Evolutionary conservation across 305 asterid species (phyloP).

Genomic region (Ruellia speciosa): DNA sequence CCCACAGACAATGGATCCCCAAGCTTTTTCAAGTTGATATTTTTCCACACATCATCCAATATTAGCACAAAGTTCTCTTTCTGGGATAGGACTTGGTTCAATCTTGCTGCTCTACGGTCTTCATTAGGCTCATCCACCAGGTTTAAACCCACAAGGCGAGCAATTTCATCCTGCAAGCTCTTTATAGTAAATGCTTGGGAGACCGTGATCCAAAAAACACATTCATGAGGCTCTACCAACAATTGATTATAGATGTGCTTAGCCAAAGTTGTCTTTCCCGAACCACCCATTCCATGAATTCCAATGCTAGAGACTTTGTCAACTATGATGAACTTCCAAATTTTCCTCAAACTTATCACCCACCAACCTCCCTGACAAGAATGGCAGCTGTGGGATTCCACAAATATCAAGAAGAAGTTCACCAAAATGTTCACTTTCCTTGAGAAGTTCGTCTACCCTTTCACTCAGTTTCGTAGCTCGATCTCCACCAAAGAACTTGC

Average conservation of each 20-base stretch:
- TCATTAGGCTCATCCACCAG: background rate
- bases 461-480: background rate
- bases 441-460: background rate
- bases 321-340: background rate
- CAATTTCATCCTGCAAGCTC: background rate
- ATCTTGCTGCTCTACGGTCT: background rate
- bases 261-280: background rate
- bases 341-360: background rate
- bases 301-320: background rate
- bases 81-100: background rate
- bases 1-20: background rate
- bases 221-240: background rate
- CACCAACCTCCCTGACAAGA: background rate
- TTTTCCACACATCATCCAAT: background rate
- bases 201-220: background rate
- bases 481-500: background rate
- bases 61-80: background rate
- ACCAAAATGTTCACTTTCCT: background rate
- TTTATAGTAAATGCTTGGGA: background rate
- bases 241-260: background rate
- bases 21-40: background rate
- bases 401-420: background rate
- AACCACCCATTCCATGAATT: background rate
- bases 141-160: background rate
- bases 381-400: background rate